Evolutionary conservation across 139 green algal species (phyloP).

Genomic region (Chloropicon primus): DNA sequence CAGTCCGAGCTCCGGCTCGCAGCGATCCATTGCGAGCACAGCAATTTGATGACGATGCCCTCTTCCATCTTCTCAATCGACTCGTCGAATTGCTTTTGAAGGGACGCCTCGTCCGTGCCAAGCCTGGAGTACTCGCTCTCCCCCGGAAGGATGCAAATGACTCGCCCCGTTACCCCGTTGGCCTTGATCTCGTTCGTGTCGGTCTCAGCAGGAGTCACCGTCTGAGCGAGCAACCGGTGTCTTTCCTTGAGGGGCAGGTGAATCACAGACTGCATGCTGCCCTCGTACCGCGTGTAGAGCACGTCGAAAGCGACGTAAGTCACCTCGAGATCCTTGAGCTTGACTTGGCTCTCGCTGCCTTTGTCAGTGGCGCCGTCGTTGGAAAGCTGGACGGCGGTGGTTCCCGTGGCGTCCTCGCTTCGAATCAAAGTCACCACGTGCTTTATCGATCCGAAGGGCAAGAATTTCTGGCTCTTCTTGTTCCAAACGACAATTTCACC

Average conservation of each 20-base stretch:
- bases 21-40: constrained; percentile 47
- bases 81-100: constrained; percentile 15
- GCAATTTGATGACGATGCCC: constrained; percentile 67
- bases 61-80: constrained; percentile 34
- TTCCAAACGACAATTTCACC: constrained; percentile 52
- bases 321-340: constrained; percentile 32
- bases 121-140: neutral
- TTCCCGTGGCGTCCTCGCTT: neutral
- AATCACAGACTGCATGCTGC: constrained; percentile 13
- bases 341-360: neutral
- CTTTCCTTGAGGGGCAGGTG: constrained; percentile 33
- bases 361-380: neutral
- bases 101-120: constrained; percentile 20
- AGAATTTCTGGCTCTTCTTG: constrained; percentile 16
- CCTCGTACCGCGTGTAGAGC: constrained; percentile 32
- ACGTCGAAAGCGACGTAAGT: constrained; percentile 73
- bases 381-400: neutral
- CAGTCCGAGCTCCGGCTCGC: constrained; percentile 37
- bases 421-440: neutral
- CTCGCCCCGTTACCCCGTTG: constrained; percentile 17
- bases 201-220: constrained; percentile 18
- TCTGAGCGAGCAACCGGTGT: constrained; percentile 28
- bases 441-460: constrained; percentile 12
- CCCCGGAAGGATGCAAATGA: constrained; percentile 29
- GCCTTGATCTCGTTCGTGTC: neutral